Evolutionary conservation across 768 basidiomycete genomes (phyloP).

Genomic region (Neoboletus brunneissimus): DNA sequence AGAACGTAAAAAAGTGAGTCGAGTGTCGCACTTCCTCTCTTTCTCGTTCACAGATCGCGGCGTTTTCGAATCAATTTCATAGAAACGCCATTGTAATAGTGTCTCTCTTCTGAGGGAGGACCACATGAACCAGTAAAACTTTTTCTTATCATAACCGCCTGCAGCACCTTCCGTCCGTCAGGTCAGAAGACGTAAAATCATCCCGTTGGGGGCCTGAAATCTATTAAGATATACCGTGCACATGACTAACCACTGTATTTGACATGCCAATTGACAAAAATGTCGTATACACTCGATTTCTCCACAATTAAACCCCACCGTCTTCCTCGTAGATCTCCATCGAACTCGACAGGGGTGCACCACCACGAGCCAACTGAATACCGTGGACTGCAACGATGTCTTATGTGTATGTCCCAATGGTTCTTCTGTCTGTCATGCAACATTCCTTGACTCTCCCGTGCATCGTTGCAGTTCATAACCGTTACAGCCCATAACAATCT

Average conservation of each 20-base stretch:
- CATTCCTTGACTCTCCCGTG: neutral
- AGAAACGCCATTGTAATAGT: neutral
- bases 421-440: neutral
- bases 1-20: conserved; percentile 23
- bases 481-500: neutral
- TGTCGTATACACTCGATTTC: neutral
- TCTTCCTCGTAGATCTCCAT: neutral
- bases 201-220: neutral
- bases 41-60: conserved; percentile 5
- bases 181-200: conserved; percentile 20
- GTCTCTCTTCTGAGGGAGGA: neutral
- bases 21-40: neutral
- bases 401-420: neutral
- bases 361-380: neutral
- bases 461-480: conserved; percentile 15
- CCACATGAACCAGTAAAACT: neutral
- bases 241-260: neutral
- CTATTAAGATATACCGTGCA: conserved; percentile 1
- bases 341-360: neutral
- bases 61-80: conserved; percentile 7
- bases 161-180: neutral
- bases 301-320: neutral
- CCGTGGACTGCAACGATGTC: neutral
- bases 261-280: conserved; percentile 5
- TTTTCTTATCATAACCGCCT: conserved; percentile 5